phyloP scores from a whole-genome alignment of 495 filamentous ascomycete genomes.

The Amorphotheca resinae region DNA sequence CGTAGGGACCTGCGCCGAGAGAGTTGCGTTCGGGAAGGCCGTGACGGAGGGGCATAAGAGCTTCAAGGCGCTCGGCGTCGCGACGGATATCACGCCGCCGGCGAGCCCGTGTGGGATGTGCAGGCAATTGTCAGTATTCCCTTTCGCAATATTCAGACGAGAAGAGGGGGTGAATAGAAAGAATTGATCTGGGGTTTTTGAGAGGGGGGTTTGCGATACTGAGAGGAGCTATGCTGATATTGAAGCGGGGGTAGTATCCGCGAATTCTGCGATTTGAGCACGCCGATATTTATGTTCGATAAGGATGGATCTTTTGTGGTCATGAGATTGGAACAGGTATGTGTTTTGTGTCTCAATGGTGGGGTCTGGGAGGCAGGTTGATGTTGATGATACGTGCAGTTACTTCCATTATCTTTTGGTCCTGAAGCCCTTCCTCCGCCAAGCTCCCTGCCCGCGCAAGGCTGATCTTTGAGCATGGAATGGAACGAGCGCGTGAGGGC shows the following conservation, averaged over 20 bases:
- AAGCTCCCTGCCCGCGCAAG: slow-evolving; percentile 10
- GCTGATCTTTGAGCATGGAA: no score
- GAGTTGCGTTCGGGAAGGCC: slow-evolving; percentile 73
- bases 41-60: slow-evolving; percentile 51
- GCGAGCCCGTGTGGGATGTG: slow-evolving; percentile 67
- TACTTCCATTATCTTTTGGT: slow-evolving; percentile 63
- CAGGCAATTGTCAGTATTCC: slow-evolving; percentile 38
- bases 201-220: neutral
- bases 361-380: no score
- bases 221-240: neutral
- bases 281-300: slow-evolving; percentile 89
- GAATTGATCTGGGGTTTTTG: neutral
- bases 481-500: no score
- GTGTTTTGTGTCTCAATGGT: no score
- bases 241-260: slow-evolving; percentile 45
- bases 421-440: slow-evolving; percentile 41
- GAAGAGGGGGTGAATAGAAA: neutral
- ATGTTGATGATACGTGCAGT: slow-evolving; percentile 62
- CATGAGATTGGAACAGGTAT: slow-evolving; percentile 47
- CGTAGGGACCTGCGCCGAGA: slow-evolving; percentile 88
- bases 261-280: slow-evolving; percentile 56
- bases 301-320: slow-evolving; percentile 53
- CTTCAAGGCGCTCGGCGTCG: slow-evolving; percentile 78
- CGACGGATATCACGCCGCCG: slow-evolving; percentile 64
- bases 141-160: neutral